Percentiles rank a stretch among this genome's conserved stretches.
Evolutionary conservation across 202 grass and related monocot species (phyloP).

Genomic region (Musa balbisiana): DNA sequence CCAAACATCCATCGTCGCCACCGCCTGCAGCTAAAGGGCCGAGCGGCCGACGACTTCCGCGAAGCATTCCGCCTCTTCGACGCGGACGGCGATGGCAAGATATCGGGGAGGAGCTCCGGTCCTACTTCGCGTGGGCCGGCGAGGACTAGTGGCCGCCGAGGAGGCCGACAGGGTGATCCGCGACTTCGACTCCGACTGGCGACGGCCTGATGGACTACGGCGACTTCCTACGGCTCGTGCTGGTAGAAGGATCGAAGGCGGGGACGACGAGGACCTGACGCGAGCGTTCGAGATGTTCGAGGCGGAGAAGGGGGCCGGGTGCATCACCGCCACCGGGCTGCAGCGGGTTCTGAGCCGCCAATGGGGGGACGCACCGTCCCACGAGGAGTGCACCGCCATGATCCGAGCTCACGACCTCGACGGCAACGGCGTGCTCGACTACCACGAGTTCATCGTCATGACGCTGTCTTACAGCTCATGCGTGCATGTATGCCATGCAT

Average conservation of each 20-base stretch:
- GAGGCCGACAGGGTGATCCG: conserved; percentile 6
- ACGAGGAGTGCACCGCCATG: conserved; percentile 10
- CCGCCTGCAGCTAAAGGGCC: neutral
- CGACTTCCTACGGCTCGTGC: conserved; percentile 11
- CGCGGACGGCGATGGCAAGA: conserved; percentile 8
- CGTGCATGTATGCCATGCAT: too few species aligned
- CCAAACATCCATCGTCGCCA: neutral
- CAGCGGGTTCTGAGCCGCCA: conserved; percentile 1
- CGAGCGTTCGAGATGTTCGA: conserved; percentile 21
- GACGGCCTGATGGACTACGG: conserved; percentile 20
- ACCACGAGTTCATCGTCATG: conserved; percentile 16
- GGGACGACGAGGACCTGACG: conserved; percentile 1
- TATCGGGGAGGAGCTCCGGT: conserved; percentile 11
- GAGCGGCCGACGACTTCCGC: neutral
- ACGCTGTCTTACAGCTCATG: neutral
- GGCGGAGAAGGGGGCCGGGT: conserved; percentile 12
- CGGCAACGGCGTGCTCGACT: conserved; percentile 14
- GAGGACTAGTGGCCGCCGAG: neutral
- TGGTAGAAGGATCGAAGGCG: neutral
- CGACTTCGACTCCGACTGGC: conserved; percentile 12
- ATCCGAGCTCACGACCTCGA: conserved; percentile 11
- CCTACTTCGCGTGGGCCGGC: conserved; percentile 13
- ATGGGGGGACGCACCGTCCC: neutral
- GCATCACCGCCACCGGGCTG: conserved; percentile 5
- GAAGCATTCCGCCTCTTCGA: conserved; percentile 9